Base-by-base conservation (phyloP, 768 basidiomycete genomes). In the Suillus placidus region DNA sequence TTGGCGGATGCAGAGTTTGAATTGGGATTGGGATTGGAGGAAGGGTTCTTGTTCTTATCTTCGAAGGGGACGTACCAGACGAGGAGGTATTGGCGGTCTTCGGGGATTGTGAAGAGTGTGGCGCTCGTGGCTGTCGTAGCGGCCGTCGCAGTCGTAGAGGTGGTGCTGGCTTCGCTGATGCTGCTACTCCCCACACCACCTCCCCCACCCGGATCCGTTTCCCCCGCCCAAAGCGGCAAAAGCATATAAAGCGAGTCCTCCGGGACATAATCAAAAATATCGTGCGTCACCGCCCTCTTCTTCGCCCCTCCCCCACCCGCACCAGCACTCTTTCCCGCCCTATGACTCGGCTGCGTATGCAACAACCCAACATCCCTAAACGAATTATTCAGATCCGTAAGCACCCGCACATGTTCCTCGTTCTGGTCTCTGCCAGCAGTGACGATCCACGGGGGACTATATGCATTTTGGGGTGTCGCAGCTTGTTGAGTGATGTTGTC, bases 321-420 rank as follows among this genome's bases (percentile, higher is more conserved):
- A 20, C 20, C 43, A 68, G 61, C 30, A 45, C 49, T 13, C 60
- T 66, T 70, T 13, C 71, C 70, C 51, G 75, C 68, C 65, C 76
- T 79, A 64, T 76, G 79, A 63, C 76, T 79, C 37, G 77, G 79
- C 16, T 76, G 81, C 2, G 88, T 83, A 20, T 92, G 91, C 20
- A 94, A 75, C 18, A 94, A 74, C 5, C 92, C 92, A 32, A 93
- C 92, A 62, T 90, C 91, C 74, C 88, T 87, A 80, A 94, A 94
- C 4, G 91, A 92, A 66, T 84, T 84, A 67, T 88, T 88, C 34
- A 94, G 77, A 68, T 87, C 89, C 63, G 85, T 84, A 62, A 92
- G 86, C 34, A 89, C 86, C 58, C 86, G 84, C 70, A 88, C 85
- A 14, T 87, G 84, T 66, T 88, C 85, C 72, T 93, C 92, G 64